Base-by-base conservation (phyloP, 2,329 filamentous ascomycete species). In the Colletotrichum tabaci region DNA sequence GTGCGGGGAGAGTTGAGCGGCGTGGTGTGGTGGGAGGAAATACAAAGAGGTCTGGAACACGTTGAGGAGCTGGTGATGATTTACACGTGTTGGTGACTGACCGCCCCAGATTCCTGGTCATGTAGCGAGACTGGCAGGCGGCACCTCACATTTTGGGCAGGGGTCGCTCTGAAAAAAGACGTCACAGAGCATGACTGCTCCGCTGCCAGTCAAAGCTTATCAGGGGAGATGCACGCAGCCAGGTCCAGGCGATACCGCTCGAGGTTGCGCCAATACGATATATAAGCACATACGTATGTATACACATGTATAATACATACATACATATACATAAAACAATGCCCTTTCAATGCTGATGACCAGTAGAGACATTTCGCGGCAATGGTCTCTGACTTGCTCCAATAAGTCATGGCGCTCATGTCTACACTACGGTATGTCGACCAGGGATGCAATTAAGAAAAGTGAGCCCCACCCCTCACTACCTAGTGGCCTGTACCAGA, bases 71-170 rank as follows among this genome's bases (percentile, higher is more conserved):
- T 42, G 53, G 61, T 53, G 55, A 60, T 47, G 55, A 60, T n/a
- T 69, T 55, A 55, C 67, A 69, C 40, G 61, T 69, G 55, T 69
- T 60, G 47, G 35, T 53, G 30, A 40, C 53, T 60, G 67, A 69
- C 61, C 67, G 67, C 67, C 30, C 53, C 49, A 42, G 61, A 38
- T 46, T 46, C 44, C 44, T 35, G 15, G 57, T n/a, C 35, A 13
- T 30, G 49, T 56, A 38, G 50, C 40, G 30, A 56, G 60, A 23
- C 44, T 61, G 46, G 42, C 30, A 40, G 46, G 46, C 30, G 30
- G 60, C 60, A 52, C 46, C 46, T 61, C 23, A 23, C 30, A 53
- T 55, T 56, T 60, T 16, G 26, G 66, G 55, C 62, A 70, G 47
- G 66, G 61, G 63, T 42, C 16, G 21, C 46, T 58, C 49, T 38